A percentile compares a stretch with the other conserved stretches of the same genome.
These are phyloP conservation scores for Hypsizygus ulmarius DNA, from an alignment of 1,284 basidiomycete genomes.

Conservation along the genomic window DNA sequence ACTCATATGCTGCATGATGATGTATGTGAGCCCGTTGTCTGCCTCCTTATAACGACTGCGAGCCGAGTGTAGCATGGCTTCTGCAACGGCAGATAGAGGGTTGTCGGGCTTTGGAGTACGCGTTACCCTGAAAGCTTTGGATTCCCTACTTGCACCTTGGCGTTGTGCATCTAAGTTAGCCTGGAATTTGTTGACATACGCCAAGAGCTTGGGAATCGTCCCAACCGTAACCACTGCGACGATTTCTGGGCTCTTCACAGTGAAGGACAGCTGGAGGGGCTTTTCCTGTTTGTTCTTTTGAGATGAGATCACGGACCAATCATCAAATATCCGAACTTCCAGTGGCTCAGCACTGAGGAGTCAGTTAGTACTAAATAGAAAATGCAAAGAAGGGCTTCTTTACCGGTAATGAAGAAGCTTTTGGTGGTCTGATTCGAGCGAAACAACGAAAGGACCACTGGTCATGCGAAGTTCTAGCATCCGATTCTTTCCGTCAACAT, in stretches of 20 bases:
- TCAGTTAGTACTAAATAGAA: slow-evolving; percentile 2
- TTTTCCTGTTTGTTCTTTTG: slow-evolving; percentile 42
- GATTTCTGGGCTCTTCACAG: slow-evolving; percentile 71
- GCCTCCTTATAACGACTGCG: slow-evolving; percentile 63
- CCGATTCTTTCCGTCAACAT: slow-evolving; percentile 36
- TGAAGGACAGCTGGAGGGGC: slow-evolving; percentile 74
- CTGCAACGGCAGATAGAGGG: slow-evolving; percentile 77
- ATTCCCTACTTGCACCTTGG: slow-evolving; percentile 70
- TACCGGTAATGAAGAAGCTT: slow-evolving; percentile 78
- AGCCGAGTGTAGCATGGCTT: slow-evolving; percentile 78
- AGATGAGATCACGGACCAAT: slow-evolving; percentile 65
- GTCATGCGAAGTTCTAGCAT: slow-evolving; percentile 77
- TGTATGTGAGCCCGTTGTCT: slow-evolving; percentile 55
- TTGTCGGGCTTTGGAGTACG: slow-evolving; percentile 69
- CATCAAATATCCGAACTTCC: slow-evolving; percentile 73
- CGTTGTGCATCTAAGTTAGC: slow-evolving; percentile 71
- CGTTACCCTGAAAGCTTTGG: slow-evolving; percentile 66
- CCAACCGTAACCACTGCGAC: slow-evolving; percentile 69
- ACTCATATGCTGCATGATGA: slow-evolving; percentile 70
- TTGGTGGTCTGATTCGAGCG: slow-evolving; percentile 76
- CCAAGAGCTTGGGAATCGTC: slow-evolving; percentile 71
- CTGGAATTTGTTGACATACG: slow-evolving; percentile 71
- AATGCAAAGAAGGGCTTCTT: slow-evolving; percentile 1
- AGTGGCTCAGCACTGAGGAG: slow-evolving; percentile 71
- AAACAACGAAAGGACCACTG: slow-evolving; percentile 66